A percentile compares a stretch with the other conserved stretches of the same genome.
These are phyloP conservation scores for Colletotrichum sp. DNA, from an alignment of 2,329 filamentous ascomycete species.

Conservation along the genomic window DNA sequence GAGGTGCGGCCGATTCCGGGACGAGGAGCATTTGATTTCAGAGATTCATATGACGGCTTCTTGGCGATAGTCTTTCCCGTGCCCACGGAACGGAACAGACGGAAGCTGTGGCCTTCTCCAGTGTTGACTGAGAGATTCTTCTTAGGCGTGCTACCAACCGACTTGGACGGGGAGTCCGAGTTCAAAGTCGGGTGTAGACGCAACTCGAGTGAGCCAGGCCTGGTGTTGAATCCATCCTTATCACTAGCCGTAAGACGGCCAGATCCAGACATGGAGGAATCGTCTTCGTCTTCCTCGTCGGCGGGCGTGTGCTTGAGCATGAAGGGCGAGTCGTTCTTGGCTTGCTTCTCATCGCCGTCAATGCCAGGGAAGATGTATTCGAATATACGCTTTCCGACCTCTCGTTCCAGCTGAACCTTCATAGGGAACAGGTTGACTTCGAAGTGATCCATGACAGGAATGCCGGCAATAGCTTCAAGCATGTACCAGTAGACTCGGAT, in stretches of 20 bases:
- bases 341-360: constrained; percentile 57
- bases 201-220: constrained; percentile 78
- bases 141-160: constrained; percentile 37
- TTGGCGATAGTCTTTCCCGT: constrained; percentile 51
- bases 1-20: constrained; percentile 51
- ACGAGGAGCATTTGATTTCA: constrained; percentile 48
- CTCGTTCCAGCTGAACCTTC: constrained; percentile 90
- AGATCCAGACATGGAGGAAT: constrained; percentile 43
- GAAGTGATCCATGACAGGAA: constrained; percentile 96
- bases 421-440: constrained; percentile 93
- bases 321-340: constrained; percentile 67
- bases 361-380: constrained; percentile 96
- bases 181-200: constrained; percentile 83
- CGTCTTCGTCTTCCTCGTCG: constrained; percentile 56
- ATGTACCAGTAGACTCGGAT: constrained; percentile 96
- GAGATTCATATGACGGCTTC: constrained; percentile 63
- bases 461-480: constrained; percentile 96
- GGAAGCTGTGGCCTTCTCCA: constrained; percentile 52
- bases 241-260: constrained; percentile 44
- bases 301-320: constrained; percentile 50
- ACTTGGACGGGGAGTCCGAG: constrained; percentile 49
- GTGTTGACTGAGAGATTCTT: constrained; percentile 57
- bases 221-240: constrained; percentile 59
- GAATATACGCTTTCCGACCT: constrained; percentile 91
- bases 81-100: constrained; percentile 52